Percentiles rank a stretch among this genome's conserved stretches.
phyloP scores from a whole-genome alignment of 208 protist genomes.

The Leishmania guyanensis region DNA sequence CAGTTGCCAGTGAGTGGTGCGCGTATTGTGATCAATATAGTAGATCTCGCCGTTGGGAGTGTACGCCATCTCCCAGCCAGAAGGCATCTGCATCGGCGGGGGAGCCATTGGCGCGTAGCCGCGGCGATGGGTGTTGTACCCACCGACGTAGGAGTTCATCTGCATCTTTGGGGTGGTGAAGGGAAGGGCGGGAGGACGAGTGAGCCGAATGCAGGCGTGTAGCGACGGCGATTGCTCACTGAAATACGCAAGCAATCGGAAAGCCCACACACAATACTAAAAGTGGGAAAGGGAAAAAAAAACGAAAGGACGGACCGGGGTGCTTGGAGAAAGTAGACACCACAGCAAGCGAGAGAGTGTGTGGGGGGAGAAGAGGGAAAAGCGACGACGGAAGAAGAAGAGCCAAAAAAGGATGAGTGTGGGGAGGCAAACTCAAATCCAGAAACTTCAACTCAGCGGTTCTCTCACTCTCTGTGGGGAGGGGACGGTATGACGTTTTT shows the following conservation, averaged over 20 bases:
- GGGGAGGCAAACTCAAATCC: neutral
- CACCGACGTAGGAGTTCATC: conserved; percentile 33
- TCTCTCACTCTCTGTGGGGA: neutral
- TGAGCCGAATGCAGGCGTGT: neutral
- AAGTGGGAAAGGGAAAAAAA: neutral
- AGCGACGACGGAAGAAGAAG: neutral
- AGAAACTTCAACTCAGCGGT: neutral
- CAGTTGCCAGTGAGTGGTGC: conserved; percentile 82
- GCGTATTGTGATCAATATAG: conserved; percentile 92
- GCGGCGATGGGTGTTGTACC: conserved; percentile 16
- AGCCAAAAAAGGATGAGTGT: neutral
- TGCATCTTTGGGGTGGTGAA: conserved; percentile 5
- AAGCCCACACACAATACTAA: neutral
- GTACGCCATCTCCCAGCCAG: conserved; percentile 83
- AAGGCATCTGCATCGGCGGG: conserved; percentile 49
- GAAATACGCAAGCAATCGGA: neutral
- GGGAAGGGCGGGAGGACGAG: neutral
- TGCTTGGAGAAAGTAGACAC: neutral
- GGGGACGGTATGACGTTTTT: no score
- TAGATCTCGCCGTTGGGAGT: conserved; percentile 69
- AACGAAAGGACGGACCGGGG: neutral
- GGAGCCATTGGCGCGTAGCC: conserved; percentile 22
- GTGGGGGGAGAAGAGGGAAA: neutral
- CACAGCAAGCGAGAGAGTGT: neutral
- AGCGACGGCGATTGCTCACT: neutral